Evolutionary conservation across 257 asterid genomes (phyloP).

Genomic region (Gynochthodes officinalis): DNA sequence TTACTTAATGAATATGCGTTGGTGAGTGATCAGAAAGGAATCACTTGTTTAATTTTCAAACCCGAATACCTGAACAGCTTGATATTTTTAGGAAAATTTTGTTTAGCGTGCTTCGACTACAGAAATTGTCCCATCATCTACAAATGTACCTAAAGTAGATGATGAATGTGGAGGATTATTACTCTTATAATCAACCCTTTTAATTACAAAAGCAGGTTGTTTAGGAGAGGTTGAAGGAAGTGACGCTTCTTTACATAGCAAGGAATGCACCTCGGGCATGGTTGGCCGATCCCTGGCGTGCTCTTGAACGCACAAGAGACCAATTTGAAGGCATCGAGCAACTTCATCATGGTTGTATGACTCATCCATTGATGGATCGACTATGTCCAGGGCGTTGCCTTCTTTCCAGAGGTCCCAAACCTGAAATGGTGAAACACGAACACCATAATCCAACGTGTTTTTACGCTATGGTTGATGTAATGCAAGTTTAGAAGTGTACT

Average conservation of each 20-base stretch:
- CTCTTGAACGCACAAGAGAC: conserved; percentile 35
- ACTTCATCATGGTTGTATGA: conserved; percentile 14
- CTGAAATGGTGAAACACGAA: conserved; percentile 14
- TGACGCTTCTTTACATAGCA: conserved; percentile 24
- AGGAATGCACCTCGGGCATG: conserved; percentile 18
- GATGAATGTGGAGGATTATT: conserved; percentile 2
- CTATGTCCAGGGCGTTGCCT: conserved; percentile 16
- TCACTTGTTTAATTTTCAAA: no score
- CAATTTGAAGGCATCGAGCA: conserved; percentile 27
- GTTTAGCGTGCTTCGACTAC: conserved; percentile 2
- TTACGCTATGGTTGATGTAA: neutral
- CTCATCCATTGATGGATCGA: conserved; percentile 24
- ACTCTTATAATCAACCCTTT: neutral
- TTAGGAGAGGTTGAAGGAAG: conserved; percentile 22
- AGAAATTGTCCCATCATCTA: neutral
- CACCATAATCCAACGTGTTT: no score
- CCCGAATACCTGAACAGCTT: no score
- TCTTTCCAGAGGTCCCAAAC: conserved; percentile 34
- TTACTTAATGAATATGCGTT: no score
- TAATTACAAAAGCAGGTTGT: conserved; percentile 18
- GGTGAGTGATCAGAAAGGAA: no score
- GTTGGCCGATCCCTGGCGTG: conserved; percentile 27
- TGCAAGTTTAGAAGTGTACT: conserved; percentile 10
- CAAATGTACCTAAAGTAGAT: neutral
- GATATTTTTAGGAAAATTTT: no score